phyloP scores from a whole-genome alignment of 495 filamentous ascomycete species.

The Bombardia bombarda region DNA sequence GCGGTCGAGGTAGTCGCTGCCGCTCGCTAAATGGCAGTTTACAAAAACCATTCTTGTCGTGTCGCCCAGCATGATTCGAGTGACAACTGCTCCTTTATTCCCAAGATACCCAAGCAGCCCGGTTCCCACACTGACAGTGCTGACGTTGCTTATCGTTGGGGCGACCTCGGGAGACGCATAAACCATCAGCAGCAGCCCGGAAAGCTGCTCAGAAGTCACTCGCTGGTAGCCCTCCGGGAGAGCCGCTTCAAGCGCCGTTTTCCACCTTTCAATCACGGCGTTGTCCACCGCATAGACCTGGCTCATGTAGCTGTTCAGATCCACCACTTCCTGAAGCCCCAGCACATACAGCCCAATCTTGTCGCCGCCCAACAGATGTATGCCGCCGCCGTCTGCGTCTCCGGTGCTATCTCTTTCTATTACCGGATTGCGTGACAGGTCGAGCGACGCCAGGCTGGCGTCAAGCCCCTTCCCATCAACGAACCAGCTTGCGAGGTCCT shows the following conservation, averaged over 20 bases:
- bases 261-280: slow-evolving; percentile 65
- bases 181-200: slow-evolving; percentile 77
- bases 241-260: slow-evolving; percentile 57
- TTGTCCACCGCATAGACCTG: slow-evolving; percentile 64
- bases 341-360: slow-evolving; percentile 85
- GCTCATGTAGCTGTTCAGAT: slow-evolving; percentile 56
- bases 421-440: slow-evolving; percentile 25
- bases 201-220: slow-evolving; percentile 73
- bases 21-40: slow-evolving; percentile 85
- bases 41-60: slow-evolving; percentile 82
- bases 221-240: slow-evolving; percentile 70
- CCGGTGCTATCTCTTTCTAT: slow-evolving; percentile 12
- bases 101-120: slow-evolving; percentile 88
- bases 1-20: slow-evolving; percentile 71
- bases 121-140: slow-evolving; percentile 72
- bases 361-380: slow-evolving; percentile 36
- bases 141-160: slow-evolving; percentile 65
- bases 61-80: slow-evolving; percentile 80
- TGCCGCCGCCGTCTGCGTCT: slow-evolving; percentile 20
- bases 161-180: slow-evolving; percentile 72
- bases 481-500: slow-evolving; percentile 82
- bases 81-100: slow-evolving; percentile 86
- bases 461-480: slow-evolving; percentile 64
- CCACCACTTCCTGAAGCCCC: slow-evolving; percentile 86
- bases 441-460: slow-evolving; percentile 46